Evolutionary conservation across 148 eudicot genomes (phyloP).

Genomic region (Rhododendron griersonianum): DNA sequence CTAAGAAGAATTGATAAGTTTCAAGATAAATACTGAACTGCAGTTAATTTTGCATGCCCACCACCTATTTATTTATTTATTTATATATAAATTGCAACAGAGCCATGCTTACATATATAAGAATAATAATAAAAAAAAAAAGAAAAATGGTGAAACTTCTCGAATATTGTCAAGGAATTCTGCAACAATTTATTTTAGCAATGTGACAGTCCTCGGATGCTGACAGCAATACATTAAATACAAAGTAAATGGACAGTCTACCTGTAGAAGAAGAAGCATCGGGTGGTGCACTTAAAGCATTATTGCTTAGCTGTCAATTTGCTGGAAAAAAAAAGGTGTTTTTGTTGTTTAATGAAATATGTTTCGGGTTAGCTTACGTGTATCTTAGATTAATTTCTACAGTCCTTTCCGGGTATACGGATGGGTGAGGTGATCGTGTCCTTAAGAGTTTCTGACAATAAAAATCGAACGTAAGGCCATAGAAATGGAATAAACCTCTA

Average conservation of each 20-base stretch:
- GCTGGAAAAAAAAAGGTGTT: background rate
- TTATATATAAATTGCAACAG: background rate
- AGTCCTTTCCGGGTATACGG: no score
- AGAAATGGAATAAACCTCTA: no score
- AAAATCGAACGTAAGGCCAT: no score
- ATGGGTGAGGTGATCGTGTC: no score
- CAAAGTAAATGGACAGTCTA: background rate
- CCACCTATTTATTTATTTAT: background rate
- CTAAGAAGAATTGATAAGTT: background rate
- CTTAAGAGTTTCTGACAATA: no score
- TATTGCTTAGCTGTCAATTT: conserved; percentile 4
- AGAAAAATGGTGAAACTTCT: background rate
- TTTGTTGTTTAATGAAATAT: no score
- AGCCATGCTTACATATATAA: background rate
- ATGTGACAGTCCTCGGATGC: background rate
- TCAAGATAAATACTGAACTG: background rate
- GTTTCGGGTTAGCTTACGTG: background rate
- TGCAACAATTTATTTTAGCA: background rate
- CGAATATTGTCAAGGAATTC: background rate
- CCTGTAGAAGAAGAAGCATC: background rate
- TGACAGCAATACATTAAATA: background rate
- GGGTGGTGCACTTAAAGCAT: background rate
- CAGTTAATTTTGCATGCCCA: background rate
- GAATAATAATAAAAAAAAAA: background rate
- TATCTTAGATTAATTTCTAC: no score